Percentiles rank a stretch among this genome's conserved stretches.
phyloP scores from a whole-genome alignment of 1,284 basidiomycete genomes.

The Abortiporus biennis region DNA sequence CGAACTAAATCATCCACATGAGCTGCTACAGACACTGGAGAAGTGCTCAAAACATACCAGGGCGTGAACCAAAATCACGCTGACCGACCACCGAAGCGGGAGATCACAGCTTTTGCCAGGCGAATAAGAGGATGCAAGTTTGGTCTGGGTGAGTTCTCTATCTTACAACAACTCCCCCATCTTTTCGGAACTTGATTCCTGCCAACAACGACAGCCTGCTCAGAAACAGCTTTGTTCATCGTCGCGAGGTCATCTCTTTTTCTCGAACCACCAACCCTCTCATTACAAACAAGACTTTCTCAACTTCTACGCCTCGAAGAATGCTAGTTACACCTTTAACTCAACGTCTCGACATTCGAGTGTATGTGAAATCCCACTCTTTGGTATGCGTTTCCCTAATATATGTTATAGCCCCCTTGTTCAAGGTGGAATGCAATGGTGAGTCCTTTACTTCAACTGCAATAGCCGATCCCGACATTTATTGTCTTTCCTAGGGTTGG shows the following conservation, averaged over 20 bases:
- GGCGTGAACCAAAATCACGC: too few relatives aligned
- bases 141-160: background rate
- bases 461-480: background rate
- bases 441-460: conserved; percentile 15
- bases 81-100: too few relatives aligned
- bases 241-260: background rate
- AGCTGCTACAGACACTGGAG: too few relatives aligned
- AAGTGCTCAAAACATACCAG: too few relatives aligned
- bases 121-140: background rate
- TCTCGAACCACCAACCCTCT: background rate
- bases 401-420: conserved; percentile 54
- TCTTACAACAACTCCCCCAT: background rate
- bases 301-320: conserved; percentile 5
- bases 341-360: conserved; percentile 46
- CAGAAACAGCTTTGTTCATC: background rate
- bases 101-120: background rate
- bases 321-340: conserved; percentile 44
- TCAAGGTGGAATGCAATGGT: conserved; percentile 88
- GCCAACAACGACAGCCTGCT: background rate
- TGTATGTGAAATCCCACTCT: conserved; percentile 33
- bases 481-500: conserved; percentile 55
- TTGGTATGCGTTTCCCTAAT: background rate
- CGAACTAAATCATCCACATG: too few relatives aligned
- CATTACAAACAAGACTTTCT: background rate
- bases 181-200: background rate